phyloP scores from a whole-genome alignment of 495 filamentous ascomycete genomes.

The Neurospora sublineolata region DNA sequence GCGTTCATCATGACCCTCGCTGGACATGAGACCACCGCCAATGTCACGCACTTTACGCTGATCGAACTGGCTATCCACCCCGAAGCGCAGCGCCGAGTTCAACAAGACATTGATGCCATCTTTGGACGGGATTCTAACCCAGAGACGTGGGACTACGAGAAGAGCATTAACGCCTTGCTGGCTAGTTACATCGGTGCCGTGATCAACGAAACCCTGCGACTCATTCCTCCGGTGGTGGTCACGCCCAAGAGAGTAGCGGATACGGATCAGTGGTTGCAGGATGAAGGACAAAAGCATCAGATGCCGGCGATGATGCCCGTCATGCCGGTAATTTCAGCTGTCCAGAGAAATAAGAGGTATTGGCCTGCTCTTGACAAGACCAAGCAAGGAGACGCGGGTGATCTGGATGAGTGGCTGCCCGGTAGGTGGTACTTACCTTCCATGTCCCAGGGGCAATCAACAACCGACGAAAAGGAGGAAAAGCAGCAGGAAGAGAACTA shows the following conservation, averaged over 20 bases:
- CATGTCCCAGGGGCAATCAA: not conserved
- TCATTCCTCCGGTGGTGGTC: constrained; percentile 48
- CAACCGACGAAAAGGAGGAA: constrained; percentile 9
- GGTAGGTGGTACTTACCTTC: constrained; percentile 34
- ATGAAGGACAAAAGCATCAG: constrained; percentile 32
- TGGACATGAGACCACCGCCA: constrained; percentile 64
- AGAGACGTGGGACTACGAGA: constrained; percentile 51
- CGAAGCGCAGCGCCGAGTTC: constrained; percentile 44
- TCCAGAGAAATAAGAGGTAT: constrained; percentile 50
- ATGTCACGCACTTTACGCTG: constrained; percentile 51
- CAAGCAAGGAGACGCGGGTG: constrained; percentile 24
- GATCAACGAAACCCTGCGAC: constrained; percentile 56
- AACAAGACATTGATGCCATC: constrained; percentile 48
- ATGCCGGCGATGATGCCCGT: constrained; percentile 39
- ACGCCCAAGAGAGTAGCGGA: constrained; percentile 48
- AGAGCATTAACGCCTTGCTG: constrained; percentile 42
- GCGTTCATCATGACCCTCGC: constrained; percentile 62
- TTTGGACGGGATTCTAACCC: constrained; percentile 36
- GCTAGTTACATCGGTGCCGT: constrained; percentile 52
- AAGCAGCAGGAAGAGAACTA: constrained; percentile 39
- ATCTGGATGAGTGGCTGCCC: constrained; percentile 36
- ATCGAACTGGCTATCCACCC: constrained; percentile 50
- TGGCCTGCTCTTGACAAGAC: constrained; percentile 40
- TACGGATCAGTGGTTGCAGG: constrained; percentile 29
- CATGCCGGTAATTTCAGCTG: constrained; percentile 14